These are phyloP conservation scores for Starmera pachycereana DNA, from an alignment of 805 yeast species.

Conservation along the genomic window DNA sequence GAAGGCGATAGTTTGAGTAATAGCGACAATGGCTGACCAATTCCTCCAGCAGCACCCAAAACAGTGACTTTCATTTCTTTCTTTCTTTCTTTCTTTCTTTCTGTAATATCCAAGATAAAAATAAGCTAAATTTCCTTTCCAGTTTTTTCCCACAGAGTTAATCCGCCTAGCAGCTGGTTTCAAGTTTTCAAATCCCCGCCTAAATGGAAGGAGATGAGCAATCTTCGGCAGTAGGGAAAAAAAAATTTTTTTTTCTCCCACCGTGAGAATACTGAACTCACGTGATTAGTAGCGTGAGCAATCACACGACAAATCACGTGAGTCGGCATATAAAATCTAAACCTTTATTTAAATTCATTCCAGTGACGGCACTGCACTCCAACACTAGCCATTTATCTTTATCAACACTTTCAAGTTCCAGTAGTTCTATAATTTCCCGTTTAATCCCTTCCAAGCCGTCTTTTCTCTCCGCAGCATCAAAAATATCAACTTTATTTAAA, in stretches of 20 bases:
- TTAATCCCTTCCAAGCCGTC: not conserved
- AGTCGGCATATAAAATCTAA: not conserved
- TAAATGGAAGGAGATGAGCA: too few species aligned
- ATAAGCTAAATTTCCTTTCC: too few species aligned
- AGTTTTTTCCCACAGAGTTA: too few species aligned
- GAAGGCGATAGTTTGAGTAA: slow-evolving; percentile 61
- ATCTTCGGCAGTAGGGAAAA: too few species aligned
- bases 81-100: not conserved
- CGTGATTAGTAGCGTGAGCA: not conserved
- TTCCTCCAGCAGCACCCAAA: slow-evolving; percentile 87
- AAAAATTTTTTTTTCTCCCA: too few species aligned
- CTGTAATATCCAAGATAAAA: too few species aligned
- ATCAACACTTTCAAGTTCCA: too few species aligned
- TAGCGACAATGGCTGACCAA: slow-evolving; percentile 87
- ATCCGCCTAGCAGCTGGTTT: too few species aligned
- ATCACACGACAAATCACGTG: not conserved
- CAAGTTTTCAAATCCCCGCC: too few species aligned
- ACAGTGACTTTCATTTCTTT: slow-evolving; percentile 56
- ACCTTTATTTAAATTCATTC: not conserved
- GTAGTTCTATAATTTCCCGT: not conserved
- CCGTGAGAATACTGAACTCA: too few species aligned
- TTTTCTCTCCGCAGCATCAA: slow-evolving; percentile 8
- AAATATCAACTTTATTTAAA: slow-evolving; percentile 66
- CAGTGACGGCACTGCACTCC: not conserved
- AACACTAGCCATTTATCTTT: not conserved